Conservation (phyloP, 768 basidiomycete genomes). For the Mycena floridula region DNA sequence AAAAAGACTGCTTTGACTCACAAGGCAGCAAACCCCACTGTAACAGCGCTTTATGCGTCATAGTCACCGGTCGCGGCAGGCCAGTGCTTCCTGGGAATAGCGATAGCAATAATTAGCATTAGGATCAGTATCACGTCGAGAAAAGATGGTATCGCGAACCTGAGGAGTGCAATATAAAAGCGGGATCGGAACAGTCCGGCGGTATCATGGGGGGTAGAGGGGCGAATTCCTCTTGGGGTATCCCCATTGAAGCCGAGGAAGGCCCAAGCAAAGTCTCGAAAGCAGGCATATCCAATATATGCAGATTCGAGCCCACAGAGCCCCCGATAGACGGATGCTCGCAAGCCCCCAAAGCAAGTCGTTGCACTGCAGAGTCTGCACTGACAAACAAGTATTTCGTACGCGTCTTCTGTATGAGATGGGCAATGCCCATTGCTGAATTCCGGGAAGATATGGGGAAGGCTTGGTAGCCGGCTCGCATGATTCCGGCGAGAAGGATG, state of each 20-base stretch:
- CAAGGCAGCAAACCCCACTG: conserved; percentile 1
- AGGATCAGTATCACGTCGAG: neutral
- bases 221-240: neutral
- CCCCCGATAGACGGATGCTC: conserved; percentile 6
- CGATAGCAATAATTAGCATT: no score
- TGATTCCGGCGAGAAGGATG: conserved; percentile 8
- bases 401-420: conserved; percentile 23
- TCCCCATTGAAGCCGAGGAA: no score
- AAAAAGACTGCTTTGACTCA: conserved; percentile 13
- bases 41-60: neutral
- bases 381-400: conserved; percentile 19
- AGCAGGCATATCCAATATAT: neutral
- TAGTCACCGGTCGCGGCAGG: neutral
- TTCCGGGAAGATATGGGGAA: conserved; percentile 35
- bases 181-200: neutral
- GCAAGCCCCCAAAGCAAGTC: conserved; percentile 13
- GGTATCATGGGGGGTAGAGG: neutral
- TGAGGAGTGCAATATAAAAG: neutral
- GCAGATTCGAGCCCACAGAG: neutral
- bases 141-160: neutral
- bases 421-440: conserved; percentile 36
- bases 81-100: neutral
- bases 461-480: conserved; percentile 27
- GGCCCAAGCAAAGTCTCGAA: neutral
- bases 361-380: conserved; percentile 9